Evolutionary conservation across 2,329 filamentous ascomycete genomes (phyloP).

Genomic region (Microcyclospora tardicrescens): DNA sequence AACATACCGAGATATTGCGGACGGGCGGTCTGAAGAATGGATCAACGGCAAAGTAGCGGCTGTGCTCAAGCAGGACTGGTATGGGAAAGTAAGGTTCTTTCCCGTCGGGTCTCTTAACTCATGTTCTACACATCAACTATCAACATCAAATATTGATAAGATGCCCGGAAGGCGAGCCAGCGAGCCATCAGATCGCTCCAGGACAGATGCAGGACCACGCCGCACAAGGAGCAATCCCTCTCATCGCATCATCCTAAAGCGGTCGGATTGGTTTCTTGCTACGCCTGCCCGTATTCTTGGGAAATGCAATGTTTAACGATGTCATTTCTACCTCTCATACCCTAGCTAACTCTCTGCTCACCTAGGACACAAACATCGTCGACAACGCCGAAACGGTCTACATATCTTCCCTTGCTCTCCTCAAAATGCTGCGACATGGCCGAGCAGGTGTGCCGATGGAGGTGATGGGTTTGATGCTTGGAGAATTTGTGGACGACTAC

Average conservation of each 20-base stretch:
- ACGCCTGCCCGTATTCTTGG: not conserved
- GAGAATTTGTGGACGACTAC: constrained; percentile 98
- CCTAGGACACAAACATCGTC: constrained; percentile 81
- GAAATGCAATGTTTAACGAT: not conserved
- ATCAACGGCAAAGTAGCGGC: too few relatives aligned
- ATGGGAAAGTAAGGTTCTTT: too few relatives aligned
- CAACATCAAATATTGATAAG: too few relatives aligned
- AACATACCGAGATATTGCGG: too few relatives aligned
- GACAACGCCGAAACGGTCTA: constrained; percentile 99
- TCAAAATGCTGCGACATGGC: constrained; percentile 98
- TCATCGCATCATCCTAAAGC: not conserved
- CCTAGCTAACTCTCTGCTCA: constrained; percentile 4
- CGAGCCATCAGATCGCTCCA: not conserved
- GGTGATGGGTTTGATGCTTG: constrained; percentile 98
- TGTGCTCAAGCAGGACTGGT: too few relatives aligned
- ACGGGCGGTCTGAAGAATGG: too few relatives aligned
- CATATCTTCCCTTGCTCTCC: constrained; percentile 88
- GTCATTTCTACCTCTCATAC: not conserved
- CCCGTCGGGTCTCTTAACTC: too few relatives aligned
- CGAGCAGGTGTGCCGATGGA: constrained; percentile 98
- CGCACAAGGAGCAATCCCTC: not conserved
- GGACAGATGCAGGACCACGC: not conserved
- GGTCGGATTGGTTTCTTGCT: not conserved
- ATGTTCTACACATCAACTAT: too few relatives aligned
- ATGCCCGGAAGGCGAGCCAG: too few relatives aligned